Conservation (phyloP, 805 yeast species). For the Metschnikowia sp. region DNA sequence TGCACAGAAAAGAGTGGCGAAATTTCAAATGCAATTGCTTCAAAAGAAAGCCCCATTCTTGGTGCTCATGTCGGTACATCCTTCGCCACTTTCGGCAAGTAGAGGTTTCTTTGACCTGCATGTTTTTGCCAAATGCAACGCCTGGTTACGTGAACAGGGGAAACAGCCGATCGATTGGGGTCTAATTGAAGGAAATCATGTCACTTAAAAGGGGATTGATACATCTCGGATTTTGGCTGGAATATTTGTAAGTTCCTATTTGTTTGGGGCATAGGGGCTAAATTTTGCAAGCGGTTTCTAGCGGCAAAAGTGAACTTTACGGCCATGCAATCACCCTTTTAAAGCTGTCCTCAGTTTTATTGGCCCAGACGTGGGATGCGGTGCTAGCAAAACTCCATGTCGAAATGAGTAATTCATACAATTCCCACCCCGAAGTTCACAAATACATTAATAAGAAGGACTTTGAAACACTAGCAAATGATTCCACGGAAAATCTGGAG, state of each 20-base stretch:
- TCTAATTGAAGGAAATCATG: slow-evolving; percentile 28
- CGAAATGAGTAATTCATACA: slow-evolving; percentile 4
- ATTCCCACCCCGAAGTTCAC: slow-evolving; percentile 11
- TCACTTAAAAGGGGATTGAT: not conserved
- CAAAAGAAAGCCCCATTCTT: slow-evolving; percentile 34
- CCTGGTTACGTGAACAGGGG: slow-evolving; percentile 57
- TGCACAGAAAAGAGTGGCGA: slow-evolving; percentile 59
- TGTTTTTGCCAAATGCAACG: slow-evolving; percentile 74
- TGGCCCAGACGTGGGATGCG: slow-evolving; percentile 1
- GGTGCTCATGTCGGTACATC: slow-evolving; percentile 79
- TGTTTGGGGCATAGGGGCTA: too few relatives aligned
- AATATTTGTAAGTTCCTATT: too few relatives aligned
- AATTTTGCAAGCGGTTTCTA: not conserved
- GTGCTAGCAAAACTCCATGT: slow-evolving; percentile 4
- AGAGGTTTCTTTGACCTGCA: slow-evolving; percentile 74
- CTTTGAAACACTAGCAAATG: not conserved
- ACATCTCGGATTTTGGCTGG: too few relatives aligned
- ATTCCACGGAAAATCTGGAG: not conserved
- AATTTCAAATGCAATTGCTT: slow-evolving; percentile 23
- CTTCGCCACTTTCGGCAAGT: slow-evolving; percentile 90
- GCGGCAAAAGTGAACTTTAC: not conserved
- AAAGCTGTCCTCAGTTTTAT: slow-evolving; percentile 1
- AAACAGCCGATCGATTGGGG: slow-evolving; percentile 64
- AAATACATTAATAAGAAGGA: not conserved
- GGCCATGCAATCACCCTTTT: slow-evolving; percentile 1